Evolutionary conservation across 2,329 filamentous ascomycete genomes (phyloP).

Genomic region (Exophiala aquamarina): DNA sequence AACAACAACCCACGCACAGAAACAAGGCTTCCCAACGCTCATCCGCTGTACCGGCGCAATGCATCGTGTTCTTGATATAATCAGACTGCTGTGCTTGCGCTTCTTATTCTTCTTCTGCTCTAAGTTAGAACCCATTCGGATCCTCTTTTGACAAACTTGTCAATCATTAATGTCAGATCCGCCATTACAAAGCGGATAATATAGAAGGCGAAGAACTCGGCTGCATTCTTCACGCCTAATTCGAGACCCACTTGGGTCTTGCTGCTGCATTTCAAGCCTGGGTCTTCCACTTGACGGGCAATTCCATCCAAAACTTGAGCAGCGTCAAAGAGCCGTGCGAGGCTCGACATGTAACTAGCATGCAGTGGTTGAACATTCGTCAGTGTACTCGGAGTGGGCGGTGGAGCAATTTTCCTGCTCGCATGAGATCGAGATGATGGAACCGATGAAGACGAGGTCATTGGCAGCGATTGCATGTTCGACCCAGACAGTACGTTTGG

Average conservation of each 20-base stretch:
- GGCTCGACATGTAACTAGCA: constrained; percentile 83
- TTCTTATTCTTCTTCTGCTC: neutral
- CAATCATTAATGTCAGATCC: constrained; percentile 79
- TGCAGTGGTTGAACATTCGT: constrained; percentile 56
- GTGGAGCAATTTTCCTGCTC: constrained; percentile 51
- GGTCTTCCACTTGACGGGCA: constrained; percentile 92
- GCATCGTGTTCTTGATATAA: too few relatives aligned
- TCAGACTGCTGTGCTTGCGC: neutral
- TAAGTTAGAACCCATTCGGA: constrained; percentile 83
- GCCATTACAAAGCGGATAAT: constrained; percentile 91
- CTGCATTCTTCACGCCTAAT: constrained; percentile 86
- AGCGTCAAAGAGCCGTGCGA: constrained; percentile 89
- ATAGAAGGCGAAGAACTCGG: constrained; percentile 97
- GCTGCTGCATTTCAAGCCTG: constrained; percentile 84
- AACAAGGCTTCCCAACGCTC: too few relatives aligned
- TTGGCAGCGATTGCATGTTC: constrained; percentile 73
- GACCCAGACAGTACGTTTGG: constrained; percentile 52
- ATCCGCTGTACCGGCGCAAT: too few relatives aligned
- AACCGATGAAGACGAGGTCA: constrained; percentile 63
- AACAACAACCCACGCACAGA: too few relatives aligned
- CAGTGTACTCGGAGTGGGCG: constrained; percentile 70
- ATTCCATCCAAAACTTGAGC: constrained; percentile 90
- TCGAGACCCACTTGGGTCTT: constrained; percentile 95
- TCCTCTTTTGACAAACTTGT: constrained; percentile 95
- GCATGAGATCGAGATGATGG: constrained; percentile 59